A percentile compares a stretch with the other conserved stretches of the same genome.
Conservation (phyloP, 257 asterid genomes). For the Misopates orontium region DNA sequence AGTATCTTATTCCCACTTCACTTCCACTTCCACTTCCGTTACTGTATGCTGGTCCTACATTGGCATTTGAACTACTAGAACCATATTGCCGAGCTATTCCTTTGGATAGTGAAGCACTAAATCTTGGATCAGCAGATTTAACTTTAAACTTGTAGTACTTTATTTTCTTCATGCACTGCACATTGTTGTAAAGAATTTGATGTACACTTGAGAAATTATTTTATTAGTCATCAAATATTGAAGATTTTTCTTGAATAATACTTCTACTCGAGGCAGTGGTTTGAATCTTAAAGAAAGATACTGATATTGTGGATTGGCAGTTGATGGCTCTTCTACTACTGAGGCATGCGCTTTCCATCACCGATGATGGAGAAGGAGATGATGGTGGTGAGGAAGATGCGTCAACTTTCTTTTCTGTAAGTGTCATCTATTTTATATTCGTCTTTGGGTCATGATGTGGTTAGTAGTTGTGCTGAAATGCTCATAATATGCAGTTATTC, state of each 20-base stretch:
- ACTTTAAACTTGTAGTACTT: not conserved
- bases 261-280: too few relatives aligned
- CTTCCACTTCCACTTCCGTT: too few relatives aligned
- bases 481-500: constrained; percentile 63
- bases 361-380: constrained; percentile 36
- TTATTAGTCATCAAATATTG: not conserved
- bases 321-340: constrained; percentile 89
- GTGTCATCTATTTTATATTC: constrained; percentile 15
- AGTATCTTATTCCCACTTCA: too few relatives aligned
- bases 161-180: not conserved
- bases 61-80: not conserved
- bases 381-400: constrained; percentile 53
- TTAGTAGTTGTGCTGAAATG: not conserved
- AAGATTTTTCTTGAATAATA: not conserved
- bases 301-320: constrained; percentile 35
- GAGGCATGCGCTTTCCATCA: constrained; percentile 77
- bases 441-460: not conserved
- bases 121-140: not conserved
- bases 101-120: not conserved
- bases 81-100: not conserved
- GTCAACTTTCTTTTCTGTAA: constrained; percentile 81
- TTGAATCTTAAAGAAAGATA: not conserved
- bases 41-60: not conserved
- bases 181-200: too few relatives aligned
- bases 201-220: too few relatives aligned